Evolutionary conservation across 352 stramenopile genomes (phyloP).

Genomic region (Labyrinthula sp.): DNA sequence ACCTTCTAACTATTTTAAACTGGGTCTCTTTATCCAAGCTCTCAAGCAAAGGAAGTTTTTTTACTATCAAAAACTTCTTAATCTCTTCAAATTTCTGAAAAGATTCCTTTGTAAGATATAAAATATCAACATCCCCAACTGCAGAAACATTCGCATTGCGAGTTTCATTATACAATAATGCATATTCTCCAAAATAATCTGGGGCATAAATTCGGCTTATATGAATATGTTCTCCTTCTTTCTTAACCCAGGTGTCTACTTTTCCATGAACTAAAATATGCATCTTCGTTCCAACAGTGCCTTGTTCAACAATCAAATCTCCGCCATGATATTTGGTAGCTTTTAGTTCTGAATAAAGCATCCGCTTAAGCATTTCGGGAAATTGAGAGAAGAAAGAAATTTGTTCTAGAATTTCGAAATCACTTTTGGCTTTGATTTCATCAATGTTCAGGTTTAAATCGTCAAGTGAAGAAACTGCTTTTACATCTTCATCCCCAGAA

Average conservation of each 20-base stretch:
- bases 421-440: no score
- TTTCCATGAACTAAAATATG: slow-evolving; percentile 66
- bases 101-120: slow-evolving; percentile 24
- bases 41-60: slow-evolving; percentile 23
- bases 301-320: slow-evolving; percentile 58
- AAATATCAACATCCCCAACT: slow-evolving; percentile 5
- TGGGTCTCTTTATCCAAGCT: slow-evolving; percentile 20
- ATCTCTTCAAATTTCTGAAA: slow-evolving; percentile 27
- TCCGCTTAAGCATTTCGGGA: slow-evolving; percentile 12
- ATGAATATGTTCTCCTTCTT: not conserved
- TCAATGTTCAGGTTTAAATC: no score
- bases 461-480: no score
- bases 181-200: slow-evolving; percentile 62
- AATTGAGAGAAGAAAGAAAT: slow-evolving; percentile 23
- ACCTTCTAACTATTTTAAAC: slow-evolving; percentile 17
- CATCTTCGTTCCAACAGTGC: slow-evolving; percentile 55
- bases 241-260: slow-evolving; percentile 48
- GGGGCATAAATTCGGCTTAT: slow-evolving; percentile 56
- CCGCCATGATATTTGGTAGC: slow-evolving; percentile 44
- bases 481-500: no score
- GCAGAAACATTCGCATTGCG: slow-evolving; percentile 33
- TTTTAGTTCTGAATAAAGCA: slow-evolving; percentile 15
- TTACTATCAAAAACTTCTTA: slow-evolving; percentile 24
- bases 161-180: slow-evolving; percentile 59
- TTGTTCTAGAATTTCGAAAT: slow-evolving; percentile 22